Base-by-base conservation (phyloP, 208 protist species). In the Wallacemonas sp. region DNA sequence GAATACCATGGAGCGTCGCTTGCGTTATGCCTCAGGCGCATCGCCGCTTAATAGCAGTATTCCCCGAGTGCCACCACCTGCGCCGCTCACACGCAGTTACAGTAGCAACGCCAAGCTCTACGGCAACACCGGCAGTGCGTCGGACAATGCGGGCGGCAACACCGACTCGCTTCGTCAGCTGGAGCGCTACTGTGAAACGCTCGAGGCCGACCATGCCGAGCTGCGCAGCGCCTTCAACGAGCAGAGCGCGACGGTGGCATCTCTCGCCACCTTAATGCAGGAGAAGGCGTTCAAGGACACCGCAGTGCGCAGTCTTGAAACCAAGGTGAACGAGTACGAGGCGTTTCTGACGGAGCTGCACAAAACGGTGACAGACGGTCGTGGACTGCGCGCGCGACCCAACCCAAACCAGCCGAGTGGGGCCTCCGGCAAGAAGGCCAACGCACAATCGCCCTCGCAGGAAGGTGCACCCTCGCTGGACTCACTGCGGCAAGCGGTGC, bases 121-220 rank as follows among this genome's bases (percentile, higher is more conserved):
- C 39, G 41, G 56, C 22, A 45, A 51, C 39, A 31, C 56, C 17
- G 36, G 39, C 14, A 11, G 8, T 24, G 12, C 54, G 6, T 21
- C 36, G 12, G 24, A 34, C 33, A 49, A 26, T n/a, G n/a, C 47
- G 4, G 1, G 45, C 0, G 17, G 36, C 0, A 42, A 38, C 14
- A 1, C 38, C 1, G 66, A 76, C 31, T 67, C 66, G 44, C 67
- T 31, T 30, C 51, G 51, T 38, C 55, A 76, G 39, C 41, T 84
- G 30, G 78, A 77, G 58, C 31, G 58, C 38, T 80, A 77, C 68
- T 77, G 70, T 65, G 59, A 51, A 17, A 62, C 66, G 30, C 62
- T 84, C 54, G 75, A 84, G 42, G 60, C 73, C 42, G 79, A 80
- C 45, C 66, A 80, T 27, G 36, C 62, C n/a, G 61, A 66, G 11